phyloP scores from a whole-genome alignment of 1,284 basidiomycete genomes.

The Ganoderma multipileum region DNA sequence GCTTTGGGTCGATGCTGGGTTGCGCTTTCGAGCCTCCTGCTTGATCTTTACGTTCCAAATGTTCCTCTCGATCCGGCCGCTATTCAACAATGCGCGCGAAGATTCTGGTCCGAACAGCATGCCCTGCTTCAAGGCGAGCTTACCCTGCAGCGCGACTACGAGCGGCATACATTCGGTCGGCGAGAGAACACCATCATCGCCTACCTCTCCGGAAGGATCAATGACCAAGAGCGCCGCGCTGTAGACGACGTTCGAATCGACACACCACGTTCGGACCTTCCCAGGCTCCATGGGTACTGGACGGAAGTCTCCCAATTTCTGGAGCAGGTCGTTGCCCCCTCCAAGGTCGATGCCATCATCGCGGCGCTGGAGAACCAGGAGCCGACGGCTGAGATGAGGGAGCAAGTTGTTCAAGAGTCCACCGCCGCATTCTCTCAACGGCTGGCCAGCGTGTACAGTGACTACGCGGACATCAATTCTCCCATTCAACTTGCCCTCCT shows the following conservation, averaged over 20 bases:
- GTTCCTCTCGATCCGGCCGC: conserved; percentile 89
- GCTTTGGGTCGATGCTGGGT: conserved; percentile 71
- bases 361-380: conserved; percentile 44
- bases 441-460: conserved; percentile 60
- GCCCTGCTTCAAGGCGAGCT: conserved; percentile 60
- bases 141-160: conserved; percentile 62
- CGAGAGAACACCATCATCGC: conserved; percentile 54
- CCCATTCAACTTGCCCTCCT: conserved; percentile 73
- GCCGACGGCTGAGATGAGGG: conserved; percentile 51
- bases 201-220: conserved; percentile 52
- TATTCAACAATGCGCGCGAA: conserved; percentile 60
- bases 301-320: conserved; percentile 81
- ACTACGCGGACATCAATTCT: conserved; percentile 74
- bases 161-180: conserved; percentile 70
- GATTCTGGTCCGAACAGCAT: conserved; percentile 59
- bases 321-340: conserved; percentile 54
- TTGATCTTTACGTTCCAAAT: conserved; percentile 86
- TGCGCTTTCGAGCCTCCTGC: conserved; percentile 61
- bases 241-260: conserved; percentile 32
- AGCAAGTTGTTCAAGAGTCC: conserved; percentile 71
- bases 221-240: conserved; percentile 34
- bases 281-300: conserved; percentile 81
- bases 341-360: conserved; percentile 54
- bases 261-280: conserved; percentile 51
- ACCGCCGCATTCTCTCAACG: conserved; percentile 69